These are phyloP conservation scores for Termitomyces sp. DNA, from an alignment of 768 basidiomycete genomes.

Conservation along the genomic window DNA sequence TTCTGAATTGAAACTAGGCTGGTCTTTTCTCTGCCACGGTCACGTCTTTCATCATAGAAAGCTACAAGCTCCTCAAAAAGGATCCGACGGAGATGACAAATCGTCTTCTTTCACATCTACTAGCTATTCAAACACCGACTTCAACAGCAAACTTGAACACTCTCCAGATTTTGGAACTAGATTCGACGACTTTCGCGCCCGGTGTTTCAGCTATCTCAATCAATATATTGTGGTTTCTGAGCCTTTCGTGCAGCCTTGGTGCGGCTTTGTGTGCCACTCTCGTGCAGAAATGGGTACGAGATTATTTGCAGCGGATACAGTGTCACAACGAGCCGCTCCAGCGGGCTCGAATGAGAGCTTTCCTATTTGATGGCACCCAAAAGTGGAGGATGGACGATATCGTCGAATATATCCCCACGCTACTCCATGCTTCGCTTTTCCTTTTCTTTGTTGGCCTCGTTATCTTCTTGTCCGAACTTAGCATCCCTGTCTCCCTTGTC, in stretches of 20 bases:
- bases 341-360: slow-evolving; percentile 1
- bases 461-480: background rate
- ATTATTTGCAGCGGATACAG: slow-evolving; percentile 3
- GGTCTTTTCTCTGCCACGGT: slow-evolving; percentile 36
- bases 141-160: background rate
- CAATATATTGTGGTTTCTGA: slow-evolving; percentile 25
- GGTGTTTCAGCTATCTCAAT: slow-evolving; percentile 15
- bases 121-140: background rate
- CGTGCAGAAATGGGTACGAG: slow-evolving; percentile 1
- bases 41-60: slow-evolving; percentile 31
- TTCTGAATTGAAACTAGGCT: slow-evolving; percentile 18
- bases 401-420: slow-evolving; percentile 1
- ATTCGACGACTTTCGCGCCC: slow-evolving; percentile 6
- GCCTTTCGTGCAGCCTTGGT: slow-evolving; percentile 20
- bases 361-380: background rate
- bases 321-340: background rate
- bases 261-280: slow-evolving; percentile 21
- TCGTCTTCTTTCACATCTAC: slow-evolving; percentile 19
- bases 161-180: background rate
- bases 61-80: slow-evolving; percentile 24
- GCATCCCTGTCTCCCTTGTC: background rate
- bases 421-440: slow-evolving; percentile 5
- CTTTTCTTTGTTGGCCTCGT: slow-evolving; percentile 6
- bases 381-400: slow-evolving; percentile 1
- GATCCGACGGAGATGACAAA: slow-evolving; percentile 18